Conservation (phyloP, 2,329 filamentous ascomycete species). For the Orbilia brochopaga region DNA sequence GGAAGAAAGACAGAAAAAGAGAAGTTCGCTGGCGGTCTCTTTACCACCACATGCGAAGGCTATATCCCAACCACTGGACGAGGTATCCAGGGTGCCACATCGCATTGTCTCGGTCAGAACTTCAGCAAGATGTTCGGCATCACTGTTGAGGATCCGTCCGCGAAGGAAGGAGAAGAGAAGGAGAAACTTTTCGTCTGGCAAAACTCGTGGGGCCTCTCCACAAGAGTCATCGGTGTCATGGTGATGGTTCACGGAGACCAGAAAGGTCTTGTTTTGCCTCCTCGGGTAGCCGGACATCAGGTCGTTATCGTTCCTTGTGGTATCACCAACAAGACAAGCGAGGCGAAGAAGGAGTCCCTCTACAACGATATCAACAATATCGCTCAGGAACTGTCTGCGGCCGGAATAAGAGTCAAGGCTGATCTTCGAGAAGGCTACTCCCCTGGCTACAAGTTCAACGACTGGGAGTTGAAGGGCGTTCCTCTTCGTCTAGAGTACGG, state of each 20-base stretch:
- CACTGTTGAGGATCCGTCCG: conserved; percentile 86
- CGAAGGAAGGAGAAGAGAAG: conserved; percentile 70
- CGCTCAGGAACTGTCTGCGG: conserved; percentile 71
- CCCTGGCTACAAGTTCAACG: conserved; percentile 97
- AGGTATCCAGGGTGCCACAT: conserved; percentile 95
- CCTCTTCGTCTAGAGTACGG: conserved; percentile 94
- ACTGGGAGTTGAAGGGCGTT: conserved; percentile 96
- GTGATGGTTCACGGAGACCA: conserved; percentile 97
- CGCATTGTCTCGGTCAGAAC: conserved; percentile 93
- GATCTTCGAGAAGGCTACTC: conserved; percentile 89
- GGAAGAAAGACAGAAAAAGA: conserved; percentile 96
- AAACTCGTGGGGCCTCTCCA: conserved; percentile 98
- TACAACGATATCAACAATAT: conserved; percentile 77
- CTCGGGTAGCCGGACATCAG: conserved; percentile 84
- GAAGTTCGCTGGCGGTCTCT: conserved; percentile 95
- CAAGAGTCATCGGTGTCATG: conserved; percentile 97
- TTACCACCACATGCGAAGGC: conserved; percentile 94
- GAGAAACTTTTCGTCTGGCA: conserved; percentile 90
- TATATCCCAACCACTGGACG: conserved; percentile 95
- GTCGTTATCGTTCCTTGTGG: conserved; percentile 89
- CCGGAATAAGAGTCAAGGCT: conserved; percentile 76
- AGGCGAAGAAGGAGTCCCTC: conserved; percentile 78
- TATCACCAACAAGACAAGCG: conserved; percentile 82
- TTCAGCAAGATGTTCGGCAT: conserved; percentile 99
- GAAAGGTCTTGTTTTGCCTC: conserved; percentile 91